Evolutionary conservation across 2,329 filamentous ascomycete genomes (phyloP).

Genomic region (Colletotrichum horii): DNA sequence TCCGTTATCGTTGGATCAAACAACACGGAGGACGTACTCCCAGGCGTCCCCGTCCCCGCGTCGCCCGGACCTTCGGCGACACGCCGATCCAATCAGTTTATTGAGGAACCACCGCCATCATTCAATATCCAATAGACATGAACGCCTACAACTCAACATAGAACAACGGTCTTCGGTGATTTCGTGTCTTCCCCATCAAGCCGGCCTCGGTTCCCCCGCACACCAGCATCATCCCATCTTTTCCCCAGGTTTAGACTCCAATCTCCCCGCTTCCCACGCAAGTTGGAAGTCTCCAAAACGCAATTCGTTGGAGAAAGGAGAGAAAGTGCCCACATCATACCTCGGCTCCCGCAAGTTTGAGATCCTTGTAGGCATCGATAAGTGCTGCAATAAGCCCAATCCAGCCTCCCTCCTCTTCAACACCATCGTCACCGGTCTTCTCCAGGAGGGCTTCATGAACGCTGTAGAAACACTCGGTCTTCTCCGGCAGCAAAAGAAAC

Average conservation of each 20-base stretch:
- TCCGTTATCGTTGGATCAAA: not conserved
- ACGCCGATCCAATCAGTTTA: not conserved
- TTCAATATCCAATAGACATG: not conserved
- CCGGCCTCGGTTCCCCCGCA: not conserved
- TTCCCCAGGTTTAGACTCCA: not conserved
- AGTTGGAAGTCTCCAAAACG: not conserved
- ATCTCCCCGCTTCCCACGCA: not conserved
- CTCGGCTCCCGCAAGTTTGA: not conserved
- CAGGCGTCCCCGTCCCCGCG: not conserved
- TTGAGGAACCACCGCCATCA: not conserved
- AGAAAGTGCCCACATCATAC: not conserved
- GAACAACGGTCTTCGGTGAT: not conserved
- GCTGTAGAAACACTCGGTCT: not conserved
- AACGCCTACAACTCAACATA: fast-evolving
- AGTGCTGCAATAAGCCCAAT: not conserved
- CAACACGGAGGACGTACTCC: not conserved
- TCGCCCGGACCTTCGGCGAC: not conserved
- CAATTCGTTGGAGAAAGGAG: not conserved
- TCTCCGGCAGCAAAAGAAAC: not conserved
- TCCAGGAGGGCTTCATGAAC: not conserved
- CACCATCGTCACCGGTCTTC: not conserved
- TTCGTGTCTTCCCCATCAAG: not conserved
- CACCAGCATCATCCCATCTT: not conserved
- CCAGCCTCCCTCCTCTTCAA: not conserved
- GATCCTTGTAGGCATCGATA: not conserved